These are phyloP conservation scores for Termitomyces sp. DNA, from an alignment of 768 basidiomycete species.

Conservation along the genomic window DNA sequence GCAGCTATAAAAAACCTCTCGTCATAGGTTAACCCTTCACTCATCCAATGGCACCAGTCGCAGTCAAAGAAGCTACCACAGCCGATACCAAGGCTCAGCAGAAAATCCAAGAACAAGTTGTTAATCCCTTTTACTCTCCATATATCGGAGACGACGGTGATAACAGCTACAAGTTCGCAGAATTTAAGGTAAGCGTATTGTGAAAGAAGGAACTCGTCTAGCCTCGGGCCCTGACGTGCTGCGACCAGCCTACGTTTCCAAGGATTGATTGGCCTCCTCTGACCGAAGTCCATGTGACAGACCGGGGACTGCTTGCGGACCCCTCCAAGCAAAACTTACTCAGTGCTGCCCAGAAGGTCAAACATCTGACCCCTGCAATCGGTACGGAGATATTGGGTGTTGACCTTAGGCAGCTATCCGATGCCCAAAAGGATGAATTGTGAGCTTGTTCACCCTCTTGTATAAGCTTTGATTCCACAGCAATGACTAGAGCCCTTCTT, in stretches of 20 bases:
- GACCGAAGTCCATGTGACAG: constrained; percentile 48
- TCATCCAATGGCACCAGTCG: constrained; percentile 16
- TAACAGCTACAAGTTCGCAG: constrained; percentile 43
- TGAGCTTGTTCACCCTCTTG: constrained; percentile 23
- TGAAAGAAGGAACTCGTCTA: neutral
- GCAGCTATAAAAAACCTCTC: neutral
- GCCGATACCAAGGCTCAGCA: neutral
- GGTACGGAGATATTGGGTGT: constrained; percentile 73
- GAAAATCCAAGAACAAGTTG: constrained; percentile 16
- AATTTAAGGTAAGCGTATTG: constrained; percentile 27
- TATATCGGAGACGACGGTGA: constrained; percentile 45
- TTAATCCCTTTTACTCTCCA: constrained; percentile 71
- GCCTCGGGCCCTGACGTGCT: neutral
- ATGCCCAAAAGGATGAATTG: constrained; percentile 76
- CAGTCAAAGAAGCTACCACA: constrained; percentile 9
- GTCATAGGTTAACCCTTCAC: neutral
- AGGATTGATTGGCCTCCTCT: constrained; percentile 61
- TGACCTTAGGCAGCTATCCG: constrained; percentile 64
- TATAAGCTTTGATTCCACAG: constrained; percentile 6
- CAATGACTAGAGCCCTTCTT: constrained; percentile 50
- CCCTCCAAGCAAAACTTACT: constrained; percentile 62
- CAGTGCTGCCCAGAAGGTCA: constrained; percentile 59
- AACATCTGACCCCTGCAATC: constrained; percentile 63
- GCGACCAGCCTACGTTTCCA: constrained; percentile 55
- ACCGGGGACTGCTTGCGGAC: constrained; percentile 66